Conservation (phyloP, 495 filamentous ascomycete genomes). For the Cercophora samala region DNA sequence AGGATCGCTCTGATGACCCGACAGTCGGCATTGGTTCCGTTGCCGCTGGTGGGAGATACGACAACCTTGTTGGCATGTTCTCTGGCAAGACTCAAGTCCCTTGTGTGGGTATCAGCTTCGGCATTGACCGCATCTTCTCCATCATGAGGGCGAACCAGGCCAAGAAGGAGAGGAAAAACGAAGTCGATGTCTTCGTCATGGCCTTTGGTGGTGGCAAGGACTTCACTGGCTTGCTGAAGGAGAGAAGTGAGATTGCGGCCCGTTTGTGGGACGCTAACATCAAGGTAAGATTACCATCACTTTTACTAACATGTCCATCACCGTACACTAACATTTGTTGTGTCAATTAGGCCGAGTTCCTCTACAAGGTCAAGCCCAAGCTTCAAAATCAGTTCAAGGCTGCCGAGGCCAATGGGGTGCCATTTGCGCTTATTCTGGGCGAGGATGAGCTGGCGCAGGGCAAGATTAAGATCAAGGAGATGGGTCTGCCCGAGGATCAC, state of each 20-base stretch:
- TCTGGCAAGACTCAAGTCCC: slow-evolving; percentile 76
- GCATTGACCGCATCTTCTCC: slow-evolving; percentile 91
- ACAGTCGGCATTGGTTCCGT: slow-evolving; percentile 78
- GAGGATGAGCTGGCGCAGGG: slow-evolving; percentile 76
- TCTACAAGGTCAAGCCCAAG: slow-evolving; percentile 77
- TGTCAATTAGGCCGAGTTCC: slow-evolving; percentile 62
- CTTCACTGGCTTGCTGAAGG: slow-evolving; percentile 72
- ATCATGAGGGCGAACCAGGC: slow-evolving; percentile 77
- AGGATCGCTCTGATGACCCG: slow-evolving; percentile 79
- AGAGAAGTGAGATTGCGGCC: slow-evolving; percentile 74
- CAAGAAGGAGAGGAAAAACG: slow-evolving; percentile 56
- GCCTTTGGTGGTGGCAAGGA: slow-evolving; percentile 84
- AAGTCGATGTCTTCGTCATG: slow-evolving; percentile 89
- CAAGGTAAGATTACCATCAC: slow-evolving; percentile 48
- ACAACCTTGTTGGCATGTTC: slow-evolving; percentile 94
- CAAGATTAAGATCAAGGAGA: slow-evolving; percentile 78
- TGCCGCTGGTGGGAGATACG: slow-evolving; percentile 93
- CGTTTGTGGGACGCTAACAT: slow-evolving; percentile 76
- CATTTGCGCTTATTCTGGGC: slow-evolving; percentile 76
- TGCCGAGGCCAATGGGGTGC: slow-evolving; percentile 61
- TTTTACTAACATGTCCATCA: not conserved
- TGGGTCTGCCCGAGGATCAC: slow-evolving; percentile 74
- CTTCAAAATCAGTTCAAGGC: slow-evolving; percentile 76
- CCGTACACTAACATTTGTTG: slow-evolving; percentile 10
- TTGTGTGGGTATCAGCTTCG: slow-evolving; percentile 92